Base-by-base conservation (phyloP, 2,329 filamentous ascomycete species). In the Endoconidiophora polonica region DNA sequence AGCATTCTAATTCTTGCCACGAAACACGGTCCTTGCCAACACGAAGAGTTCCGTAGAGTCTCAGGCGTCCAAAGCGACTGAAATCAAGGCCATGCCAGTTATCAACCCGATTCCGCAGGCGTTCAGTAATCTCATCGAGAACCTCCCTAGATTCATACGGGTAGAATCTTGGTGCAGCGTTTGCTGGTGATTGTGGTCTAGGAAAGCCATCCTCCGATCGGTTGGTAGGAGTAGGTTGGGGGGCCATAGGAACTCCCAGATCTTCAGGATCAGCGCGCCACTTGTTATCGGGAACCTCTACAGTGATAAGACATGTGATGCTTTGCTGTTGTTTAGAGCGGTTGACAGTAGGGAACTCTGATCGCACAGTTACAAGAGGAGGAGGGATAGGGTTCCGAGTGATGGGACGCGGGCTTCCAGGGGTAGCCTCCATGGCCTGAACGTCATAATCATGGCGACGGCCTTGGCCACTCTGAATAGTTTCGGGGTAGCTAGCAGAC, bases 71-170 rank as follows among this genome's bases (percentile, higher is more conserved):
- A 61, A 98, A 98, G 73, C 85, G 77, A 60, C 79, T 77, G 60
- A 95, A 95, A 61, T 96, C 90, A 18, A 98, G 71, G 0, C 91
- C 90, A 62, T 98, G 91, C 91, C 91, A 98, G 58, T 96, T 95
- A 59, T 98, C 91, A 9, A 98, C 91, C n/a, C 88, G 81, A 43
- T 70, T 77, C 52, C 86, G 79, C 52, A 98, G 67, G 55, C 80
- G 85, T 59, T 95, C 86, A 0, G 88, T 93, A 60, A 91, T 83
- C 56, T 90, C 81, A 49, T 91, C 82, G 52, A 96, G 63, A 4
- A 79, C 79, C 57, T 88, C 83, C 2, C 78, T 71, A 2, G 84
- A 75, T 62, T 93, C 86, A 57, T 84, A 85, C 1, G 82, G 81
- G 53, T 76, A 73, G 55, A 83, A 78, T 2, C 75, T 71, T 2